Conservation (phyloP, 2,329 filamentous ascomycete species). For the Fusarium coicis region DNA sequence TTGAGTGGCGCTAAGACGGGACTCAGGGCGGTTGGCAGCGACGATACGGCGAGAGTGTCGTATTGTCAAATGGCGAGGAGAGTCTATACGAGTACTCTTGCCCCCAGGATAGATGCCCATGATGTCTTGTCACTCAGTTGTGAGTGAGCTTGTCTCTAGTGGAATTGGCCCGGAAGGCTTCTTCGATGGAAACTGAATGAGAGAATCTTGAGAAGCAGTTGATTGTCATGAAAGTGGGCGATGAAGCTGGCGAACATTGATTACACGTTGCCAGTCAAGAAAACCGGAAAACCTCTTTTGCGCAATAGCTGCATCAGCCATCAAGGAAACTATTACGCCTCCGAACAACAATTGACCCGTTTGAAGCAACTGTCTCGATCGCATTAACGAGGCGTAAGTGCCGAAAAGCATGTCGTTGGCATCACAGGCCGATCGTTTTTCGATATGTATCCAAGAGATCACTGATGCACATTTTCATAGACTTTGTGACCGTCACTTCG, state of each 20-base stretch:
- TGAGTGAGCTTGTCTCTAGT: background rate
- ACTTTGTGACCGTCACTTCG: accelerated
- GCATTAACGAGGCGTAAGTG: background rate
- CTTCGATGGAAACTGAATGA: accelerated
- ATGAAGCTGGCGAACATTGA: background rate
- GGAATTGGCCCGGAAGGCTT: accelerated
- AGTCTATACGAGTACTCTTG: constrained; percentile 21
- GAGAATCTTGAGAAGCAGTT: accelerated
- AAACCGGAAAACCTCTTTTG: background rate
- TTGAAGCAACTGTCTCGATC: too few species aligned
- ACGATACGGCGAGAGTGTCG: constrained; percentile 2
- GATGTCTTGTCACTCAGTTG: background rate
- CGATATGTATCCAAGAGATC: too few species aligned
- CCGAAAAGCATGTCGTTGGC: too few species aligned
- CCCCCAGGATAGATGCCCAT: constrained; percentile 32
- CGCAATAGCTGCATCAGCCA: background rate
- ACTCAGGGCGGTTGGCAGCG: background rate
- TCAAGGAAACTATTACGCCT: accelerated
- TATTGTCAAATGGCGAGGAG: constrained; percentile 20
- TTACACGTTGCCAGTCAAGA: background rate
- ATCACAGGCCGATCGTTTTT: background rate
- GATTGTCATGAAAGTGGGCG: background rate
- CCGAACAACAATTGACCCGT: too few species aligned
- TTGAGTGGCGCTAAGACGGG: background rate
- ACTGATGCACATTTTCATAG: too few species aligned